Base-by-base conservation (phyloP, 495 filamentous ascomycete genomes). In the Tricharina praecox region DNA sequence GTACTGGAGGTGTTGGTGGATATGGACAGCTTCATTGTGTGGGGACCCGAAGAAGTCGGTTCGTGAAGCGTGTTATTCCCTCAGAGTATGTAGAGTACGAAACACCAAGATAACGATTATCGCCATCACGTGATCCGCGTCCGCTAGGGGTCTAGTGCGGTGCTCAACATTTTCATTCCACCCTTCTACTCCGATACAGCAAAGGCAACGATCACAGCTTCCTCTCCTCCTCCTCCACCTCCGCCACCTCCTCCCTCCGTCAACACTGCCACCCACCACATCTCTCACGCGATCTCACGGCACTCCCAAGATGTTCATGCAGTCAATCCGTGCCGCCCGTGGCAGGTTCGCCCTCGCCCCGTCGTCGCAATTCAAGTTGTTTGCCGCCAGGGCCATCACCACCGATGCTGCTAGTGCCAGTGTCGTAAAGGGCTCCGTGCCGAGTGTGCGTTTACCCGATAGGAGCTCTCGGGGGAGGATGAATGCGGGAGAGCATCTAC, bases 381-480 rank as follows among this genome's bases (percentile, higher is more conserved):
- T 74, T 48, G 67, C 71, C 60, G 72, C 77, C 64, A 69, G 87
- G 62, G 71, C 76, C 53, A 88, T 96, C 62, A 96, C 88, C 41
- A 95, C 87, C 44, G 82, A 96, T 67, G 88, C 90, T 47, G 88
- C 90, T 49, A 83, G 81, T 55, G 77, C 85, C 55, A 79, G 93
- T 69, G 80, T 81, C 55, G 83, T 90, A 62, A 85, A 82, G 75
- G 72, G 72, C 66, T 70, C 79, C 66, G 77, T 87, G 56, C 87
- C 79, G 50, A 62, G 70, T 67, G 77, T 80, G 66, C 54, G 63
- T 52, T 35, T 50, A 20, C 32, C 21, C 33, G 2, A 25, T n/a
- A n/a, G n/a, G n/a, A 13, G n/a, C 15, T 5, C 9, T 30, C 21
- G 18, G 16, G 1, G 23, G 15, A 26, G 1, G 5, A 32, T 38